Conservation (phyloP, 164 flowering plant genomes). For the Malania oleifera region DNA sequence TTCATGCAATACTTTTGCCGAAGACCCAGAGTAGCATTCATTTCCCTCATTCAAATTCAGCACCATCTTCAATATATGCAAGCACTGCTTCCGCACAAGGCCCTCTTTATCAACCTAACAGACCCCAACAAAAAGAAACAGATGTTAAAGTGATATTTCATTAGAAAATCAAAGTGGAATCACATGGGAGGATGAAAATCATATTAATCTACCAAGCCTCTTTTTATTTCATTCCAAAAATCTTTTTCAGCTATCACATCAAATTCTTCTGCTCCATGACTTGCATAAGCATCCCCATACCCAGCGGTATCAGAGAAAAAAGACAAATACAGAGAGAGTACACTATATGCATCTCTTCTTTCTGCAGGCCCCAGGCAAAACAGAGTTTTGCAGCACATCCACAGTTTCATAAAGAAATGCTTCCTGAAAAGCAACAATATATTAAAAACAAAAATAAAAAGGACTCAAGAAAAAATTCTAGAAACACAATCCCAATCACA, state of each 20-base stretch:
- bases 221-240: conserved; percentile 80
- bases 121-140: not conserved
- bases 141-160: not conserved
- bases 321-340: conserved; percentile 65
- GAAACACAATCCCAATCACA: not conserved
- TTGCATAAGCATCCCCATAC: conserved; percentile 17
- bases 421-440: conserved; percentile 38
- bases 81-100: conserved; percentile 74
- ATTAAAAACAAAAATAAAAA: not conserved
- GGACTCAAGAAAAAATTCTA: not conserved
- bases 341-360: conserved; percentile 72
- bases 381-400: conserved; percentile 69
- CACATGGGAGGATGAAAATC: not conserved
- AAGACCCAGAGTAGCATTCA: conserved; percentile 15
- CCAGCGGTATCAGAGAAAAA: conserved; percentile 30
- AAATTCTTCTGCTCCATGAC: conserved; percentile 33
- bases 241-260: conserved; percentile 51
- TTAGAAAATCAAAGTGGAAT: not conserved
- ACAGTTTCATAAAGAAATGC: conserved; percentile 41
- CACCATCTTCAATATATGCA: conserved; percentile 58
- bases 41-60: conserved; percentile 29
- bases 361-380: conserved; percentile 62
- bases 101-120: conserved; percentile 78
- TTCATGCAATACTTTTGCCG: conserved; percentile 23
- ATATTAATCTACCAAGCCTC: conserved; percentile 65